Base-by-base conservation (phyloP, 805 yeast species). In the Kazachstania kunashirensis region DNA sequence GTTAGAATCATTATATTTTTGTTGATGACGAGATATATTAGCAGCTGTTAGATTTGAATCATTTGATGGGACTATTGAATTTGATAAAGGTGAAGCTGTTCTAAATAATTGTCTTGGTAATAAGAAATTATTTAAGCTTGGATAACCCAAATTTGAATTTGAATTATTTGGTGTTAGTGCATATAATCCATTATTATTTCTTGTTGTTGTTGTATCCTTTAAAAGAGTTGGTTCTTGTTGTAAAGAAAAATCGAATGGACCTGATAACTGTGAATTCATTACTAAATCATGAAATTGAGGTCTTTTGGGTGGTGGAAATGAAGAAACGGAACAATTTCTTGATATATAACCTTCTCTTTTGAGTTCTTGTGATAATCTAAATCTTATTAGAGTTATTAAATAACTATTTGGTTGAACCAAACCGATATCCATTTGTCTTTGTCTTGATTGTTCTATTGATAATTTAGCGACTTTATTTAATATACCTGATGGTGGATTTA, bases 401-500 rank as follows among this genome's bases (percentile, higher is more conserved):
- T 59, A 61, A 23, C 56, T 49, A 31, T 63, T 67, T 27, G 55
- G 49, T 17, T 17, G 14, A 5, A 18, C 11, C 14, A 17, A 12
- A 2, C 70, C 71, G 18, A 64, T 54, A 7, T 61, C 65, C 4
- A 66, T 46, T 5, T 53, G 56, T 5, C 42, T 43, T 4, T 40
- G 49, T 21, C 55, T 47, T 0, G 70, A 66, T 32, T 45, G 41
- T 40, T 63, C 61, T 21, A 73, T 57, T 19, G 79, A 68, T 29
- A 71, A 66, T 47, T 75, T 76, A 6, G 83, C 71, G 0, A 77
- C 78, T 36, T 67, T 66, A 29, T 75, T 74, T 15, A 77, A 64
- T 3, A 79, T 67, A 1, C 85, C 85, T 1, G 78, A 67, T 0
- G 86, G 85, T 6, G 85, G 86, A 48, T 71, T 70, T 29, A 65